A percentile compares a stretch with the other conserved stretches of the same genome.
Evolutionary conservation across 208 protist species (phyloP).

Genomic region (Leishmania aethiopica): DNA sequence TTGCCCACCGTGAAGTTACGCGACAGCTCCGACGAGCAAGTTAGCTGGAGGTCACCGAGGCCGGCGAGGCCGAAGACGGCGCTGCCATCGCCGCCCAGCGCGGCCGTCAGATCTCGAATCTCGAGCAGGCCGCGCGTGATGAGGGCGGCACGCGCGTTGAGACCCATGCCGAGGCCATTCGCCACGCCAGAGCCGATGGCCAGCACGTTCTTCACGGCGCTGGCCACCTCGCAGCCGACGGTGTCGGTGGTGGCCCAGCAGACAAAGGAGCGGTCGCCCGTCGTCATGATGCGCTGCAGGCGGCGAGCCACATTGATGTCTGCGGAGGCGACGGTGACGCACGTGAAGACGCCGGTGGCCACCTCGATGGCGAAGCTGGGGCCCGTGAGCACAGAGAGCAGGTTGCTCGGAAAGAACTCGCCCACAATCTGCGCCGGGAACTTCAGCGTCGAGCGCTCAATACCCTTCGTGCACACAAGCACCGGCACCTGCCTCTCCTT

Average conservation of each 20-base stretch:
- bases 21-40: conserved; percentile 87
- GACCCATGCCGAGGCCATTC: conserved; percentile 69
- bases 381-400: conserved; percentile 77
- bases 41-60: conserved; percentile 89
- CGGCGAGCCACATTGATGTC: conserved; percentile 61
- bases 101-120: conserved; percentile 81
- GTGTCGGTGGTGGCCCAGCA: conserved; percentile 85
- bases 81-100: conserved; percentile 73
- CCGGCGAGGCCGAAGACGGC: conserved; percentile 90
- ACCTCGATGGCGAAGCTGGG: conserved; percentile 92
- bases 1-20: conserved; percentile 90
- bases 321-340: conserved; percentile 64
- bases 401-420: conserved; percentile 67
- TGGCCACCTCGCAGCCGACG: conserved; percentile 87
- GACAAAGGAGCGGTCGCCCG: conserved; percentile 69
- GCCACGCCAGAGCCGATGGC: conserved; percentile 83
- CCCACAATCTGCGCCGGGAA: conserved; percentile 82
- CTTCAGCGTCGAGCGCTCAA: conserved; percentile 78
- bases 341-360: conserved; percentile 74
- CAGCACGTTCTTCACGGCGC: conserved; percentile 93
- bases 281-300: conserved; percentile 83
- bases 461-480: conserved; percentile 83
- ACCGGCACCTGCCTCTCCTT: conserved; percentile 54
- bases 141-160: conserved; percentile 80
- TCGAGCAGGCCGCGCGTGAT: conserved; percentile 86